A percentile compares a stretch with the other conserved stretches of the same genome.
Conservation (phyloP, 768 basidiomycete genomes). For the Inosperma sp. region DNA sequence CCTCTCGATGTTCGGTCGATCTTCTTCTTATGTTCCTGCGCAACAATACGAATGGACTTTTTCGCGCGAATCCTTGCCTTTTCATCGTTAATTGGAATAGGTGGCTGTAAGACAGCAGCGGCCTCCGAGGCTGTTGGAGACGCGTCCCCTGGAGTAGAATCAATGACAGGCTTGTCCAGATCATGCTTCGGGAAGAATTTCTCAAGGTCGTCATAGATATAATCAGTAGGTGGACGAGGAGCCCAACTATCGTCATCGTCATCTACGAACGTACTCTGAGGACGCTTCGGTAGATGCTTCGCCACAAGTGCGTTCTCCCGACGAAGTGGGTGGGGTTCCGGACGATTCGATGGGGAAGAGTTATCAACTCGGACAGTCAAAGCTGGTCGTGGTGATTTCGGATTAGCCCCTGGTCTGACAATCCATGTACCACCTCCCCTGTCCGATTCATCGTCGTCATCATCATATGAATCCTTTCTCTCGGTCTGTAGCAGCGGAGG, state of each 20-base stretch:
- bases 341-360: no score
- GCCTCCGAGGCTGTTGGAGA: slow-evolving; percentile 67
- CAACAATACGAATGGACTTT: slow-evolving; percentile 92
- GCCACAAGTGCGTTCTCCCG: slow-evolving; percentile 7
- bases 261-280: slow-evolving; percentile 57
- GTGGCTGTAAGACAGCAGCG: slow-evolving; percentile 34
- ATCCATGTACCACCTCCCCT: slow-evolving; percentile 37
- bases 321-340: slow-evolving; percentile 11
- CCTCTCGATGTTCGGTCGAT: slow-evolving; percentile 67
- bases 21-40: slow-evolving; percentile 77
- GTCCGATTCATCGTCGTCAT: slow-evolving; percentile 47
- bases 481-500: slow-evolving; percentile 12
- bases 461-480: slow-evolving; percentile 12
- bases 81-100: slow-evolving; percentile 26
- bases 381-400: slow-evolving; percentile 37
- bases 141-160: slow-evolving; percentile 73
- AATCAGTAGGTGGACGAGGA: slow-evolving; percentile 85
- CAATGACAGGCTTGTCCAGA: slow-evolving; percentile 92
- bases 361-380: slow-evolving; percentile 43
- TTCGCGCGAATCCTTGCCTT: slow-evolving; percentile 53
- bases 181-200: slow-evolving; percentile 96
- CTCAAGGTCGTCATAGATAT: slow-evolving; percentile 88
- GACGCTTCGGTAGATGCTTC: slow-evolving; percentile 19
- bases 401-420: slow-evolving; percentile 19
- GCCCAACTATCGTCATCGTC: slow-evolving; percentile 76